Base-by-base conservation (phyloP, 2,329 filamentous ascomycete species). In the Thelonectria olida region DNA sequence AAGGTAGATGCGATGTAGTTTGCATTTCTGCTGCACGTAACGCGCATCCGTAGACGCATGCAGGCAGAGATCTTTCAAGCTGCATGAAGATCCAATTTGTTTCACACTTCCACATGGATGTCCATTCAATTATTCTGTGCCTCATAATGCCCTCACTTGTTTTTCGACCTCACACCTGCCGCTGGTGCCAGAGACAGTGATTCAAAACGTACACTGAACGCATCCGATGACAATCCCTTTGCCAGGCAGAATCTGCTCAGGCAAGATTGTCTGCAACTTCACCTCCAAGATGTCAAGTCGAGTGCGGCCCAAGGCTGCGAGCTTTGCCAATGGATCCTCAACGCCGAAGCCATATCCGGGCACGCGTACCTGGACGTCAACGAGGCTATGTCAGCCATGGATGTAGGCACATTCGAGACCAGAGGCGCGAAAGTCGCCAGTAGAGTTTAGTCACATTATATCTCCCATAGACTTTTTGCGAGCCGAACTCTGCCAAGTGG, bases 281-380 rank as follows among this genome's bases (percentile, higher is more conserved):
- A 53, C 50, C 6, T 53, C 13, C 9, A 22, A 7, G 36, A 53
- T 34, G 38, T 53, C 17, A 44, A 53, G 15, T 42, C 27, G 3
- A 12, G 38, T 13, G 25, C 8, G 19, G 19, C 13, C 13, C 17
- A 44, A 23, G 39, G 50, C 22, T 53, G 50, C 17, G 39, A 39
- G 25, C 50, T 53, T 20, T 53, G 38, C 39, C 8, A 22, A 31
- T 53, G 50, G 50, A 53, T 53, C 41, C 50, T 53, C 13, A 53
- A 31, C n/a, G 41, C 50, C 17, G 38, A 53, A 27, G 50, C 50
- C 7, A 53, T 53, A 31, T 53, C 50, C 7, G 28, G 50, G 6
- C 28, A 53, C 39, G 50, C 25, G 4, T 53, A 53, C 17, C 25
- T 53, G 7, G 50, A 53, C 25, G 41, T 23, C n/a, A 34, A 22